Conservation (phyloP, 2,329 filamentous ascomycete species). For the Fusarium sarcochroum region DNA sequence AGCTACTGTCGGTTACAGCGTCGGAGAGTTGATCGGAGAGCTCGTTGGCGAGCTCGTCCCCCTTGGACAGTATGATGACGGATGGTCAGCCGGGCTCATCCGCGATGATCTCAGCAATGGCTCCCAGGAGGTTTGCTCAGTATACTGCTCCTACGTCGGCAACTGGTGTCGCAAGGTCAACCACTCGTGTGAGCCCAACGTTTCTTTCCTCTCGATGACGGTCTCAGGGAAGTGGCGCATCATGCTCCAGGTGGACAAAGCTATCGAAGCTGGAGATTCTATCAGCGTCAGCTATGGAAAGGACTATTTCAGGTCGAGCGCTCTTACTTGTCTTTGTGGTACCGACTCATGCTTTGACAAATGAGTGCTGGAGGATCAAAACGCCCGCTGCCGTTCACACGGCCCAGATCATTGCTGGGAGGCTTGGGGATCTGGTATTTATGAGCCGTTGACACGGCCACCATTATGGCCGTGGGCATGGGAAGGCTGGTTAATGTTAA, state of each 20-base stretch:
- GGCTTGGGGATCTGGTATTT: too few species aligned
- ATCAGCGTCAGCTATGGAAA: neutral
- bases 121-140: neutral
- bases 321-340: neutral
- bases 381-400: too few species aligned
- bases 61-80: neutral
- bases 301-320: neutral
- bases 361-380: too few species aligned
- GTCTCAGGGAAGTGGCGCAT: conserved; percentile 17
- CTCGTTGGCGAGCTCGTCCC: conserved; percentile 16
- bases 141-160: neutral
- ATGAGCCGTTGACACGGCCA: too few species aligned
- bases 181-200: conserved; percentile 13
- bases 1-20: neutral
- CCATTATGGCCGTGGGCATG: too few species aligned
- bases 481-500: too few species aligned
- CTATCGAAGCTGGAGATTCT: neutral
- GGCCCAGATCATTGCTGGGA: too few species aligned
- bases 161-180: conserved; percentile 24
- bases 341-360: too few species aligned
- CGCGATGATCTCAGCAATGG: conserved; percentile 2
- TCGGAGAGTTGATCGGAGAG: conserved; percentile 12
- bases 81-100: conserved; percentile 4
- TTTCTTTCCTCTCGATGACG: neutral
- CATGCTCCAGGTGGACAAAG: neutral